phyloP scores from a whole-genome alignment of 139 green algal genomes.

The Edaphochlamys debaryana region DNA sequence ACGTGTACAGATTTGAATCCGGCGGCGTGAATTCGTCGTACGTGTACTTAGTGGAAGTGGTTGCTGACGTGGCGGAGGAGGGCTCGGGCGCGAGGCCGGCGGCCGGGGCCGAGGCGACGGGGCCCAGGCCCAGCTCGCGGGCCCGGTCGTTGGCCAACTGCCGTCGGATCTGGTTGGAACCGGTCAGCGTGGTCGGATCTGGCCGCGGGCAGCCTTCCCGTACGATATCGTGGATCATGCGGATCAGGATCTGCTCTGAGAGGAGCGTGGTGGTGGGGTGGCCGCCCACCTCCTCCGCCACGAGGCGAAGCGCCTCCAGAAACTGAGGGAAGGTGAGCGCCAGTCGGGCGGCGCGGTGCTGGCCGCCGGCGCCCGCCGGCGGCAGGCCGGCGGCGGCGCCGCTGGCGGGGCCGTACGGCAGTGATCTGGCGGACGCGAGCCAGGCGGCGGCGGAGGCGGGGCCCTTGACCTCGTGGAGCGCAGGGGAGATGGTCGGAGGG shows the following conservation, averaged over 20 bases:
- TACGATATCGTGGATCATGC: conserved; percentile 13
- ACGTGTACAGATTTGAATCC: neutral
- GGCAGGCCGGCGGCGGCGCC: neutral
- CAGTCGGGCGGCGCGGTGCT: conserved; percentile 41
- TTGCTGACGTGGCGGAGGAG: neutral
- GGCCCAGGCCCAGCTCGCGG: neutral
- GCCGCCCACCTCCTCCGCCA: conserved; percentile 46
- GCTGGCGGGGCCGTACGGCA: conserved; percentile 13
- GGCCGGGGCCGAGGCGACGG: too few species aligned
- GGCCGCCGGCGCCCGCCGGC: neutral
- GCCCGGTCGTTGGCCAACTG: neutral
- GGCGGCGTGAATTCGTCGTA: conserved; percentile 39
- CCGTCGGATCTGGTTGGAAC: neutral
- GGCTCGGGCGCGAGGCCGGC: too few species aligned
- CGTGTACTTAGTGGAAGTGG: conserved; percentile 17
- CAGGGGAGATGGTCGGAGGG: too few species aligned
- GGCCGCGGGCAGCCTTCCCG: conserved; percentile 23
- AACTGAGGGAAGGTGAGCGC: conserved; percentile 52
- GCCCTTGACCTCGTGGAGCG: conserved; percentile 6
- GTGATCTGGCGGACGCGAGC: neutral
- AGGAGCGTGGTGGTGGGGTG: conserved; percentile 9
- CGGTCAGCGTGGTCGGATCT: conserved; percentile 2
- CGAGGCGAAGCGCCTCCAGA: conserved; percentile 49
- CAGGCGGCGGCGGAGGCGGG: conserved; percentile 4
- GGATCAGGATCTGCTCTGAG: conserved; percentile 10